These are phyloP conservation scores for Haplosporangium sp. DNA, from an alignment of 371 early-diverging fungal genomes.

Conservation along the genomic window DNA sequence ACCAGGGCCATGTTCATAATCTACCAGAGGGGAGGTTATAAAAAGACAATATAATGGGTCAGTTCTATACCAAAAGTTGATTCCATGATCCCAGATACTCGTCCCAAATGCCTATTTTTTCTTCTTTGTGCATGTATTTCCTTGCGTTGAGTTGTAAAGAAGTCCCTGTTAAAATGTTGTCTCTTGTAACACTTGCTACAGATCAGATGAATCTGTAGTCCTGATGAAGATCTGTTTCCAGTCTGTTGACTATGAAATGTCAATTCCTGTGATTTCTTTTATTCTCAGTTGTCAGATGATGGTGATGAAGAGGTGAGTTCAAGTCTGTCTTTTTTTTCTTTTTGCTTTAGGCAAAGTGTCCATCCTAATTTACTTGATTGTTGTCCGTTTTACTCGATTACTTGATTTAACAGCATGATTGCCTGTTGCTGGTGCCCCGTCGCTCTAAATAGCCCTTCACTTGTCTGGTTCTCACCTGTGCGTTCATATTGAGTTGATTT, in stretches of 20 bases:
- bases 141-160: not conserved
- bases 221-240: not conserved
- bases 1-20: slow-evolving; percentile 74
- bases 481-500: slow-evolving; percentile 21
- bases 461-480: slow-evolving; percentile 16
- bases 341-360: not conserved
- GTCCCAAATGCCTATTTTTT: not conserved
- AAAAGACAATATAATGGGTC: not conserved
- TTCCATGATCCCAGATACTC: not conserved
- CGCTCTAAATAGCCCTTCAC: not conserved
- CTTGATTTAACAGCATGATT: not conserved
- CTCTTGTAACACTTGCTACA: not conserved
- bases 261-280: not conserved
- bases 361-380: not conserved
- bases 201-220: not conserved
- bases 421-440: not conserved
- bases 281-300: not conserved
- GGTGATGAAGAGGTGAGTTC: not conserved
- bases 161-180: not conserved
- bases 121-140: not conserved
- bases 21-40: slow-evolving; percentile 30
- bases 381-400: not conserved
- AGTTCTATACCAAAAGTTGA: not conserved
- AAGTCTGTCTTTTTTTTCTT: not conserved
- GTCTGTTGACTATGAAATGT: not conserved